Evolutionary conservation across 2,329 filamentous ascomycete genomes (phyloP).

Genomic region (Metarhizium brunneum): DNA sequence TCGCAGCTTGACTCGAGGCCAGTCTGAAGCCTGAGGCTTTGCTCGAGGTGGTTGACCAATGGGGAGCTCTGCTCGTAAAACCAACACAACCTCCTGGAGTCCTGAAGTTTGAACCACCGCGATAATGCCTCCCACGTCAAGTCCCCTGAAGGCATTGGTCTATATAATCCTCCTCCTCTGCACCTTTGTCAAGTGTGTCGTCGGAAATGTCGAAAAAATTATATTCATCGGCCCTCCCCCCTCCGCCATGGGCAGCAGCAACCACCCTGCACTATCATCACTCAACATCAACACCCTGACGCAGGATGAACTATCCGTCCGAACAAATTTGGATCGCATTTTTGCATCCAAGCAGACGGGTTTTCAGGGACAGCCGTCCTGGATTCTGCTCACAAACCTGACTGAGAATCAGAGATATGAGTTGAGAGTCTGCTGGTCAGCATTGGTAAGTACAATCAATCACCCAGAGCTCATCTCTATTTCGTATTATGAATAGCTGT

Average conservation of each 20-base stretch:
- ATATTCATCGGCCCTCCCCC: slow-evolving; percentile 70
- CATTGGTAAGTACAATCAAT: slow-evolving; percentile 21
- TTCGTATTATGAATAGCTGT: no score
- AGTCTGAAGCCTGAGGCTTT: not conserved
- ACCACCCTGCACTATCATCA: slow-evolving; percentile 33
- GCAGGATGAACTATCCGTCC: slow-evolving; percentile 43
- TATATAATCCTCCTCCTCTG: not conserved
- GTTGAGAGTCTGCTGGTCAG: slow-evolving; percentile 85
- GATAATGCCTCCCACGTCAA: not conserved
- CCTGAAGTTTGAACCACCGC: not conserved
- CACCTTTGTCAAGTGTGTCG: slow-evolving; percentile 8
- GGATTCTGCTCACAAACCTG: slow-evolving; percentile 69
- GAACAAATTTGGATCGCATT: slow-evolving; percentile 54
- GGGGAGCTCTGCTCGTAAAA: not conserved
- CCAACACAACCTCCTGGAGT: not conserved
- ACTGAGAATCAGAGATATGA: slow-evolving; percentile 74
- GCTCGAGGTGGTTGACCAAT: not conserved
- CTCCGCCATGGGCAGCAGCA: slow-evolving; percentile 38
- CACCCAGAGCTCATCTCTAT: no score
- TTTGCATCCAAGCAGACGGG: slow-evolving; percentile 38
- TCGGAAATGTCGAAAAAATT: slow-evolving; percentile 80
- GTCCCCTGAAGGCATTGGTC: not conserved
- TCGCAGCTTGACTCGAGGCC: no score
- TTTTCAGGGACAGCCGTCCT: slow-evolving; percentile 55
- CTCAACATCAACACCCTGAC: slow-evolving; percentile 58